phyloP scores from a whole-genome alignment of 2,329 filamentous ascomycete genomes.

The Rosellinia necatrix region DNA sequence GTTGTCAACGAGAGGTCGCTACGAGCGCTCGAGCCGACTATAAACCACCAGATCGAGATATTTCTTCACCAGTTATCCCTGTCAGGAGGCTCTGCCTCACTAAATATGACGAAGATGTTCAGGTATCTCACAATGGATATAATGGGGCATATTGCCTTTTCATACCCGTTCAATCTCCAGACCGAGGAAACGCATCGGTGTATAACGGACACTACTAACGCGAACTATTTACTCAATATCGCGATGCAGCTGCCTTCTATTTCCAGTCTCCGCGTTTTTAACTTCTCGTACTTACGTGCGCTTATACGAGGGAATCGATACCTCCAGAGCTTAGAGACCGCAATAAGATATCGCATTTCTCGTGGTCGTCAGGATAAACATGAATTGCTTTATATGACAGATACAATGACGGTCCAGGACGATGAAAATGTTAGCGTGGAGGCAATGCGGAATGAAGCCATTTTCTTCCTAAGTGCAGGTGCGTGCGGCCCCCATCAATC shows the following conservation, averaged over 20 bases:
- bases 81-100: not conserved
- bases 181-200: not conserved
- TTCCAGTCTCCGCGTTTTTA: not conserved
- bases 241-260: conserved; percentile 11
- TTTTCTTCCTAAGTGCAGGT: conserved; percentile 15
- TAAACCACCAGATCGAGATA: not conserved
- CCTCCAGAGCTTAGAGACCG: not conserved
- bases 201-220: not conserved
- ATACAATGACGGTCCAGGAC: not conserved
- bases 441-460: conserved; percentile 11
- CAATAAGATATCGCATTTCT: conserved; percentile 1
- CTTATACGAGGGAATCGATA: conserved; percentile 11
- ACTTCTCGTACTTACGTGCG: not conserved
- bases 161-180: conserved; percentile 1
- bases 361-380: conserved; percentile 11
- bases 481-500: too few relatives aligned
- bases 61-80: not conserved
- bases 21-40: not conserved
- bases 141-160: not conserved
- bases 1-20: not conserved
- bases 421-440: conserved; percentile 2
- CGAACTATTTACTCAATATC: conserved; percentile 10
- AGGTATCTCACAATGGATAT: conserved; percentile 12
- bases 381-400: conserved; percentile 12
- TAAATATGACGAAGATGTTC: not conserved